Evolutionary conservation across 345 rosid species (phyloP).

Genomic region (Bruguiera sexangula): DNA sequence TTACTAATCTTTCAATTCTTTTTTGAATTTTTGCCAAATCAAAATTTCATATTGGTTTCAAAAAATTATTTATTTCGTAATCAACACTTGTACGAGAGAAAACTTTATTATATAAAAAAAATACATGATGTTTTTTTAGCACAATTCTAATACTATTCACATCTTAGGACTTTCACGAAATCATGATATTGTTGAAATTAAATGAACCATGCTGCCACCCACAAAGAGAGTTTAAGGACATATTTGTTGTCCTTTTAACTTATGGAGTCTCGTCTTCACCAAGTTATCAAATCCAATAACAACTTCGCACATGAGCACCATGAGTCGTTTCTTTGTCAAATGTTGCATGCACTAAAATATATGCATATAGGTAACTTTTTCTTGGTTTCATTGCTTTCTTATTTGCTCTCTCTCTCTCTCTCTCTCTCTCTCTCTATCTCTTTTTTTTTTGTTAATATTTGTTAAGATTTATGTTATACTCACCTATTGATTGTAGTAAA

Average conservation of each 20-base stretch:
- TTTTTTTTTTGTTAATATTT: background rate
- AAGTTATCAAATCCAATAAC: slow-evolving; percentile 95
- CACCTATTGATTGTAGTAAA: too few species aligned
- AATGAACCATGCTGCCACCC: slow-evolving; percentile 86
- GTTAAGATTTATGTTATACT: background rate
- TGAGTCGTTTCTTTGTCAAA: slow-evolving; percentile 92
- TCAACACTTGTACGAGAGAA: slow-evolving; percentile 86
- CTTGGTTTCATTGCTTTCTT: background rate
- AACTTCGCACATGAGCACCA: slow-evolving; percentile 95
- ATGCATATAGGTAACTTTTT: slow-evolving; percentile 82
- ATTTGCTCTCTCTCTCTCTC: background rate
- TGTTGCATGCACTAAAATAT: slow-evolving; percentile 91
- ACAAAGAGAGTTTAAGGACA: slow-evolving; percentile 89
- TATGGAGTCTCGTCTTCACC: slow-evolving; percentile 99
- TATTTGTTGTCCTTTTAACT: slow-evolving; percentile 95
- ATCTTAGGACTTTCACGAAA: slow-evolving; percentile 77
- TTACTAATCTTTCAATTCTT: too few species aligned
- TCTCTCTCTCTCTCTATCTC: too few species aligned
- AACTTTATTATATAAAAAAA: slow-evolving; percentile 85
- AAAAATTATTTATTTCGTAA: slow-evolving; percentile 67
- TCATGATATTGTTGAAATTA: slow-evolving; percentile 91
- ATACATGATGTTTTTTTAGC: slow-evolving; percentile 80
- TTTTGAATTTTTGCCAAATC: too few species aligned
- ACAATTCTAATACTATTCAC: slow-evolving; percentile 76
- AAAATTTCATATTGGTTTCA: too few species aligned